Percentiles rank a stretch among this genome's conserved stretches.
Conservation (phyloP, 2,329 filamentous ascomycete species). For the Pseudohalonectria lignicola region DNA sequence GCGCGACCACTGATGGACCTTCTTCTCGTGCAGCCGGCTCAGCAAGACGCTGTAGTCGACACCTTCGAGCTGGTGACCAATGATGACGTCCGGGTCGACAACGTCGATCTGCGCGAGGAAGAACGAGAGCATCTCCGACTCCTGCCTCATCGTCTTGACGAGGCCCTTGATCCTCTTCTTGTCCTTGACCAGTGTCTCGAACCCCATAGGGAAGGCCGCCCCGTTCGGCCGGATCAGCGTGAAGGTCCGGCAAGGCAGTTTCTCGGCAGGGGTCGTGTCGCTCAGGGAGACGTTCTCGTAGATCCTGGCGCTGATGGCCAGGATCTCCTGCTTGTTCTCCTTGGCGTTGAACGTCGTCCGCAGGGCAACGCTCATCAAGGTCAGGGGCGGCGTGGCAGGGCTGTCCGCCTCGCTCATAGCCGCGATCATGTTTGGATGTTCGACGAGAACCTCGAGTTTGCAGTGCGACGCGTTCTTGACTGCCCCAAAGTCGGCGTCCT, state of each 20-base stretch:
- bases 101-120: conserved; percentile 83
- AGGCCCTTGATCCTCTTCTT: conserved; percentile 55
- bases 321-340: conserved; percentile 92
- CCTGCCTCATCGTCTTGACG: conserved; percentile 72
- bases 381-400: conserved; percentile 69
- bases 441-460: conserved; percentile 81
- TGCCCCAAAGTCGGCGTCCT: conserved; percentile 70
- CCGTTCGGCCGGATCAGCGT: conserved; percentile 74
- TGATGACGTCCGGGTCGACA: conserved; percentile 83
- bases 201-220: conserved; percentile 70
- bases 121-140: conserved; percentile 74
- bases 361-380: conserved; percentile 89
- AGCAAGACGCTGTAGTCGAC: conserved; percentile 90
- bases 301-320: conserved; percentile 81
- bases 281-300: conserved; percentile 84
- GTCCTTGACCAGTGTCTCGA: conserved; percentile 63
- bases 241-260: conserved; percentile 81
- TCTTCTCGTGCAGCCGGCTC: conserved; percentile 78
- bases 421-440: conserved; percentile 66
- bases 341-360: conserved; percentile 81
- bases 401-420: conserved; percentile 68
- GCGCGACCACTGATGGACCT: conserved; percentile 88
- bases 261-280: conserved; percentile 81
- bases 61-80: conserved; percentile 94
- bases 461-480: conserved; percentile 94